Conservation (phyloP, 2,329 filamentous ascomycete genomes). For the Aspergillus quadrilineatus region DNA sequence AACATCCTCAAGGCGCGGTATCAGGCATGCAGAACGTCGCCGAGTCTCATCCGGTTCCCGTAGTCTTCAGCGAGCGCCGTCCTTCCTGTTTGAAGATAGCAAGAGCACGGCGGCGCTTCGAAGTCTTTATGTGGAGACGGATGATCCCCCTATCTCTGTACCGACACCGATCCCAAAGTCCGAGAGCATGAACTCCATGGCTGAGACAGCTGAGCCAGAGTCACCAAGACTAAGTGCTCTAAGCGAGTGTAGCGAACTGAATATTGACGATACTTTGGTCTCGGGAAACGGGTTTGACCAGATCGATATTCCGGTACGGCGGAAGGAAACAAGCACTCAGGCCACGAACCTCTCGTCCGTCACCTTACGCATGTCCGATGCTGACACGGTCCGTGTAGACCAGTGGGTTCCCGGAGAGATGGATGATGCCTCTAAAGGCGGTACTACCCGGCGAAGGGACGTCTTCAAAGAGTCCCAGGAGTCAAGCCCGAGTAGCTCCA, state of each 20-base stretch:
- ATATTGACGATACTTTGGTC: slow-evolving; percentile 29
- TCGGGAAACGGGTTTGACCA: slow-evolving; percentile 24
- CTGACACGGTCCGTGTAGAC: slow-evolving; percentile 28
- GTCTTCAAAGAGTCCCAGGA: slow-evolving; percentile 23
- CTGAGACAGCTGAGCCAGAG: slow-evolving; percentile 32
- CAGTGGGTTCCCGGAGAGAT: slow-evolving; percentile 33
- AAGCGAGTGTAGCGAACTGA: slow-evolving; percentile 47
- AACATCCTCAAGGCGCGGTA: slow-evolving; percentile 37
- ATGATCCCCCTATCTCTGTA: slow-evolving; percentile 29
- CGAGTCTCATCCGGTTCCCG: slow-evolving; percentile 26
- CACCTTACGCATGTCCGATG: slow-evolving; percentile 19
- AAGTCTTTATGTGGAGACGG: slow-evolving; percentile 37
- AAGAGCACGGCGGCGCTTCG: slow-evolving; percentile 40
- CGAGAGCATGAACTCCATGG: slow-evolving; percentile 38
- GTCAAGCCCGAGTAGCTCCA: slow-evolving; percentile 24
- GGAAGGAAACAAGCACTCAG: slow-evolving; percentile 14
- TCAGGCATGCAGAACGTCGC: slow-evolving; percentile 17
- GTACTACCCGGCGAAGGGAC: slow-evolving; percentile 22
- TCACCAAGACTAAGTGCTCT: slow-evolving; percentile 45
- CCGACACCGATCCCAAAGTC: slow-evolving; percentile 31
- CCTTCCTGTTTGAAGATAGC: slow-evolving; percentile 39
- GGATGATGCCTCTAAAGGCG: slow-evolving; percentile 18
- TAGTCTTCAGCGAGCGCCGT: slow-evolving; percentile 36
- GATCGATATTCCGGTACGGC: slow-evolving; percentile 32
- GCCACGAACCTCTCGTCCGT: slow-evolving; percentile 20